Conservation (phyloP, 208 protist genomes). For the Sergeia podlipaevii region DNA sequence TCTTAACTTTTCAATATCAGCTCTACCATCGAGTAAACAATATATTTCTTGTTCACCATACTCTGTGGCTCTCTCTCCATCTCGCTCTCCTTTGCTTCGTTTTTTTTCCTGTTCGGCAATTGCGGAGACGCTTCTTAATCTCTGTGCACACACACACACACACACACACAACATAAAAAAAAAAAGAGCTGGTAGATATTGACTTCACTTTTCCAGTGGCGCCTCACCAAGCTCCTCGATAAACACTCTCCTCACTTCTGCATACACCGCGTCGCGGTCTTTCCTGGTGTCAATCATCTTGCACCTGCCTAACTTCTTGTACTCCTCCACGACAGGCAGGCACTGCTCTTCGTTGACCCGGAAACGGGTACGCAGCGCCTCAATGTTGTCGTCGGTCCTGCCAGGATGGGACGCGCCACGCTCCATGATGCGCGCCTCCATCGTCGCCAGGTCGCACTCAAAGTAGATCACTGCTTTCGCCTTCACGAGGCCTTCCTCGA, state of each 20-base stretch:
- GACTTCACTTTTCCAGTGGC: constrained; percentile 11
- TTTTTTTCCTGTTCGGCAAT: too few relatives aligned
- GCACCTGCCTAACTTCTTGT: constrained; percentile 56
- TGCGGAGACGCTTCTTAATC: too few relatives aligned
- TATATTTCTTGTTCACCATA: too few relatives aligned
- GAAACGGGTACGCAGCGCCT: constrained; percentile 71
- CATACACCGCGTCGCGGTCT: constrained; percentile 62
- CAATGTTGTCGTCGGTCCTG: constrained; percentile 68
- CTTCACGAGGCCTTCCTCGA: constrained; percentile 68
- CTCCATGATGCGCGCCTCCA: constrained; percentile 61
- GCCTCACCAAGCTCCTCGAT: constrained; percentile 41
- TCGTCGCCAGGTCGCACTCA: constrained; percentile 71
- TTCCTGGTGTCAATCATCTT: constrained; percentile 64
- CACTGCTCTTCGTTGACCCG: constrained; percentile 76
- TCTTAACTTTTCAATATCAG: too few relatives aligned
- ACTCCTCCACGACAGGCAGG: constrained; percentile 81
- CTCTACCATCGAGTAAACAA: too few relatives aligned
- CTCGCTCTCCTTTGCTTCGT: too few relatives aligned
- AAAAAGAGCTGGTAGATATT: too few relatives aligned
- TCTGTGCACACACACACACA: too few relatives aligned
- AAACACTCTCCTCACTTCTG: constrained; percentile 43
- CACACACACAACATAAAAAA: too few relatives aligned
- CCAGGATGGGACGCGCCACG: constrained; percentile 20
- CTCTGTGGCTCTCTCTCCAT: too few relatives aligned
- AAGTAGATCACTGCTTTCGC: constrained; percentile 74